phyloP scores from a whole-genome alignment of 2,329 filamentous ascomycete species.

The Aspergillus sp. region DNA sequence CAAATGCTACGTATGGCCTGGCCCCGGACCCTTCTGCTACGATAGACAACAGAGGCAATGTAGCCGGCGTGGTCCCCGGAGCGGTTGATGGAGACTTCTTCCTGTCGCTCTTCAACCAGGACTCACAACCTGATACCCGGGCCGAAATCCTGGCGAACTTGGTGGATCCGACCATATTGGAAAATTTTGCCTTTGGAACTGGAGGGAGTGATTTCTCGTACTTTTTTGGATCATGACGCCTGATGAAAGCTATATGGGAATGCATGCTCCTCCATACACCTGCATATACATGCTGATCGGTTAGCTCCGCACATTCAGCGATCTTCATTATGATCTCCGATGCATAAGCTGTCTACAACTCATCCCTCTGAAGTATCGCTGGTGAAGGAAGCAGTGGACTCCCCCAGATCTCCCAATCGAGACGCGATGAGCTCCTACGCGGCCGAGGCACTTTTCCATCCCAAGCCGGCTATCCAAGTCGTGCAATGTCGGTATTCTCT shows the following conservation, averaged over 20 bases:
- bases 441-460: constrained; percentile 8
- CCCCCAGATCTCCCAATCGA: no score
- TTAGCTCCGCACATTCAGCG: no score
- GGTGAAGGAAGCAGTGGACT: no score
- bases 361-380: no score
- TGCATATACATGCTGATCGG: no score
- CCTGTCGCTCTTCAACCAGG: constrained; percentile 18
- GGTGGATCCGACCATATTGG: constrained; percentile 21
- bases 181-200: constrained; percentile 24
- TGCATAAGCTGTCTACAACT: no score
- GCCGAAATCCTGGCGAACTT: constrained; percentile 23
- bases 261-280: no score
- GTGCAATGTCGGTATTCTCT: neutral
- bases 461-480: constrained; percentile 10
- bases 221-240: constrained; percentile 5
- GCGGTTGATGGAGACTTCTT: constrained; percentile 15
- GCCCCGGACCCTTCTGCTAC: neutral
- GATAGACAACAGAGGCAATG: neutral
- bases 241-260: neutral
- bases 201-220: constrained; percentile 18
- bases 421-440: neutral
- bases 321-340: no score
- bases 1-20: neutral
- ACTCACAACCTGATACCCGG: constrained; percentile 15
- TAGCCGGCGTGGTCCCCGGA: neutral